phyloP scores from a whole-genome alignment of 352 stramenopile species.

The Globisporangium apiculatum region DNA sequence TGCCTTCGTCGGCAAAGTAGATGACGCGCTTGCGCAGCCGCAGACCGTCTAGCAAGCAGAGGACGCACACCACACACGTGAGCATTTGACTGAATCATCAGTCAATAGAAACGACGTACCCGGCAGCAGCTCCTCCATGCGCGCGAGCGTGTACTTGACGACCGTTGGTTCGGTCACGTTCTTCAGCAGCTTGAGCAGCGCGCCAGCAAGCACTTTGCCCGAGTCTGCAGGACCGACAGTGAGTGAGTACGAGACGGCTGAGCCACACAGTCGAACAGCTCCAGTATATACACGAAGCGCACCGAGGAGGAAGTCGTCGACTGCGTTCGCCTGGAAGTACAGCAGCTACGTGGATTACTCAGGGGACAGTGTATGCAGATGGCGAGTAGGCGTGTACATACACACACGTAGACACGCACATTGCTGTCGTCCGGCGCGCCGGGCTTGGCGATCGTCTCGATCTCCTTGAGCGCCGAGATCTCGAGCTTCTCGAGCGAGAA shows the following conservation, averaged over 20 bases:
- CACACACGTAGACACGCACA: constrained; percentile 22
- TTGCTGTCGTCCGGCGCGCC: constrained; percentile 38
- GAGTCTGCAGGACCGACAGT: constrained; percentile 28
- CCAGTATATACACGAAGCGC: constrained; percentile 16
- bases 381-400: background rate
- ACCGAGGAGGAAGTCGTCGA: constrained; percentile 70
- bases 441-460: constrained; percentile 71
- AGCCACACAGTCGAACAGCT: background rate
- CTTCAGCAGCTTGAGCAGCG: constrained; percentile 81
- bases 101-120: constrained; percentile 19
- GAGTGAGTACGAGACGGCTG: background rate
- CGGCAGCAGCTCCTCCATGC: constrained; percentile 82
- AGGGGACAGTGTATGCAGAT: constrained; percentile 3
- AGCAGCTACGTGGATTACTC: constrained; percentile 17
- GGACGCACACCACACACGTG: too few species aligned
- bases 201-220: constrained; percentile 46
- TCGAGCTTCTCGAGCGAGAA: constrained; percentile 85
- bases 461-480: constrained; percentile 78
- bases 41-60: constrained; percentile 37
- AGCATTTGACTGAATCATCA: too few species aligned
- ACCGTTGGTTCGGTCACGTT: constrained; percentile 86
- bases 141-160: constrained; percentile 80
- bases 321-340: constrained; percentile 39
- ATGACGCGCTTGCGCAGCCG: constrained; percentile 68
- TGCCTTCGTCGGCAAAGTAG: constrained; percentile 75